These are phyloP conservation scores for Pichia sp. DNA, from an alignment of 1,139 yeast species.

Conservation along the genomic window DNA sequence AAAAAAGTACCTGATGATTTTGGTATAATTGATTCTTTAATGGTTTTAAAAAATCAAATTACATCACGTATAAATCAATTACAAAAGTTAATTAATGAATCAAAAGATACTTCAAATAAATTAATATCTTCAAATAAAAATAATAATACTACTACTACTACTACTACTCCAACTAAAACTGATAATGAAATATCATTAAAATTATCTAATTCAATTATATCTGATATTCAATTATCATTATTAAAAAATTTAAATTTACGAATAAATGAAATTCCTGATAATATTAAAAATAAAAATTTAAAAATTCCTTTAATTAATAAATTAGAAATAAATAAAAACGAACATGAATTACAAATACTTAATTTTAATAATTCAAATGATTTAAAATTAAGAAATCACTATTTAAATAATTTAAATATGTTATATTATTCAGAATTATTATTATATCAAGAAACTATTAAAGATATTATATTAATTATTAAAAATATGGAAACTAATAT, in stretches of 20 bases:
- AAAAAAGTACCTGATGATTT: slow-evolving; percentile 16
- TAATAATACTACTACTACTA: no score
- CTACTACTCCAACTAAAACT: background rate
- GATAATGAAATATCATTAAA: slow-evolving; percentile 1
- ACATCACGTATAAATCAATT: slow-evolving; percentile 22
- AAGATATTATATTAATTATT: slow-evolving; percentile 17
- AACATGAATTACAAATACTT: slow-evolving; percentile 27
- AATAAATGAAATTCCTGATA: slow-evolving; percentile 9
- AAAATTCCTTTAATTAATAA: slow-evolving; percentile 23
- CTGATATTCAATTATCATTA: slow-evolving; percentile 17
- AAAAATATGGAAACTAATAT: slow-evolving; percentile 7
- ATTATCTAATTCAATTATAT: slow-evolving; percentile 6
- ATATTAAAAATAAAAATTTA: slow-evolving; percentile 10
- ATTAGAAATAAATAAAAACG: slow-evolving; percentile 22
- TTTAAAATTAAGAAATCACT: slow-evolving; percentile 18
- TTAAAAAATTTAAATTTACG: slow-evolving; percentile 22
- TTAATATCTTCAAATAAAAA: background rate
- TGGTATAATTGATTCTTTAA: slow-evolving; percentile 20
- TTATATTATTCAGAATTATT: slow-evolving; percentile 26
- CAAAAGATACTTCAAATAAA: background rate
- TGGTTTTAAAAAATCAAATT: slow-evolving; percentile 21
- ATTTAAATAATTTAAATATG: slow-evolving; percentile 22
- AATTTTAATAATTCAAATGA: slow-evolving; percentile 24
- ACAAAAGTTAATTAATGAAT: background rate
- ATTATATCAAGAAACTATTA: slow-evolving; percentile 25